phyloP scores from a whole-genome alignment of 805 yeast species.

The Saccharomycopsis malanga region DNA sequence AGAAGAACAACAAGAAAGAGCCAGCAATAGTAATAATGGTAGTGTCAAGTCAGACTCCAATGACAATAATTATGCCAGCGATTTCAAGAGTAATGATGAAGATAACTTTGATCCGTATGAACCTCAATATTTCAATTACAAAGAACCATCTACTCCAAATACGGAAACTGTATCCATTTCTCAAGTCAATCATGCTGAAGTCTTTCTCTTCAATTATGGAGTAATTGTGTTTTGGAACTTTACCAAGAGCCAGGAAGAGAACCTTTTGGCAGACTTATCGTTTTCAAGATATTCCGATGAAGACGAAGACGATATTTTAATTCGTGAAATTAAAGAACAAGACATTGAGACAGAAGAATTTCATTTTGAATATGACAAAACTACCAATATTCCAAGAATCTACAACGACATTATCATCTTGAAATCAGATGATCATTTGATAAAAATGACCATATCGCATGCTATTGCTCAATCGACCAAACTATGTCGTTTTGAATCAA shows the following conservation, averaged over 20 bases:
- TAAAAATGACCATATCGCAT: slow-evolving; percentile 88
- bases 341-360: slow-evolving; percentile 87
- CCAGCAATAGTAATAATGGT: slow-evolving; percentile 6
- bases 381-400: slow-evolving; percentile 61
- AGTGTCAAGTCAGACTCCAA: slow-evolving; percentile 27
- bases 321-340: slow-evolving; percentile 74
- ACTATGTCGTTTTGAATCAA: slow-evolving; percentile 80
- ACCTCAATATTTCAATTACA: slow-evolving; percentile 74
- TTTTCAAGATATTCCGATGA: slow-evolving; percentile 38
- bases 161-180: slow-evolving; percentile 9
- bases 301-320: slow-evolving; percentile 42
- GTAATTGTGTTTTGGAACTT: slow-evolving; percentile 98
- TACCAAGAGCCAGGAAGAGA: slow-evolving; percentile 86
- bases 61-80: slow-evolving; percentile 26
- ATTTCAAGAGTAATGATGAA: slow-evolving; percentile 27
- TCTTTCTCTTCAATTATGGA: slow-evolving; percentile 86
- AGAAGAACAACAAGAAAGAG: slow-evolving; percentile 16
- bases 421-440: slow-evolving; percentile 84
- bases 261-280: slow-evolving; percentile 82
- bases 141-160: slow-evolving; percentile 24
- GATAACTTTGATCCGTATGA: slow-evolving; percentile 84
- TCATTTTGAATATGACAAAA: slow-evolving; percentile 44
- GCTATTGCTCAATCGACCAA: slow-evolving; percentile 97
- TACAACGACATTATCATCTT: slow-evolving; percentile 92
- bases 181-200: slow-evolving; percentile 55